Evolutionary conservation across 371 early-diverging fungal species (phyloP), one percentile per base, ranked within the genome.

Genomic region (Mortierella sp.): DNA sequence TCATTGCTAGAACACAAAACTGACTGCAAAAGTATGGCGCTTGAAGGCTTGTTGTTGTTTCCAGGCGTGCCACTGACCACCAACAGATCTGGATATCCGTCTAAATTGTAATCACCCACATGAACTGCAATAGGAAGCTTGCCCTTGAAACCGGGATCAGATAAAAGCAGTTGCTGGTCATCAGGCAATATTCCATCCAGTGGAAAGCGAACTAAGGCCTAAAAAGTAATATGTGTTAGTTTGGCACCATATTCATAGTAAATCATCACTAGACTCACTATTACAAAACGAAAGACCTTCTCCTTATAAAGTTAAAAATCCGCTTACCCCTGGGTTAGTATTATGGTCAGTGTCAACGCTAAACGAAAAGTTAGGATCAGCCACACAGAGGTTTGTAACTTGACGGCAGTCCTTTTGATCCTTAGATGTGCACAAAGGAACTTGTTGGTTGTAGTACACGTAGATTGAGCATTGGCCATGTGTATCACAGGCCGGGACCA

Each of bases 41-140:
- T 70, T 10, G 85, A 79, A 31, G 70, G 61, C 12, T 15, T 49
- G 3, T 51, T 40, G 23, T 64, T 66, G 45, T 73, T 56, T 19
- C 65, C 72, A 17, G 85, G 72, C 8, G 85, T 85, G 3, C 91
- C 88, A 35, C 87, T 84, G 35, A 91, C 69, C 0, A 96, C 86
- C 28, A 97, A 68, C 7, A 90, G 60, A 83, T 98, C 98, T 0
- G 97, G 96, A 77, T 94, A 96, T 10, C 97, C 97, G 83, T 98
- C 98, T 68, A 94, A 83, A 69, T 97, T 93, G 61, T 91, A 92
- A 69, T 98, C 98, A 17, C 95, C 96, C 65, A 81, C 57, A 68
- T 72, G 68, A 12, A 83, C 60, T 17, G 89, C 76, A 0, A 91
- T 86, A 22, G 94, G 91, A 53, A 86, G 84, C 7, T 70, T 67